Conservation (phyloP, 257 asterid species). For the Solanum peruvianum region DNA sequence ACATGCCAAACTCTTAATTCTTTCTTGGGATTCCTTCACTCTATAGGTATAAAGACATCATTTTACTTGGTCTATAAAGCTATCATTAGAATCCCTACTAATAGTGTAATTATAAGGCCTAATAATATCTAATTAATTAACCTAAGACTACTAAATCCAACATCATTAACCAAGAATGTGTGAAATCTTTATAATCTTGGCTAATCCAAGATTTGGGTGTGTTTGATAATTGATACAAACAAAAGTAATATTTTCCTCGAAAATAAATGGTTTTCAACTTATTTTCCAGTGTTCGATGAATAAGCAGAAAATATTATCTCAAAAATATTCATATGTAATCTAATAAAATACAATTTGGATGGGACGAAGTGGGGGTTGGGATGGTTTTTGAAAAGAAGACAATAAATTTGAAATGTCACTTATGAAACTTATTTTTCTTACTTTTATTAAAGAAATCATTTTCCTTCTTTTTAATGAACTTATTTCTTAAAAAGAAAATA, state of each 20-base stretch:
- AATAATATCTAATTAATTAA: not conserved
- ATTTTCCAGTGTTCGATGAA: not conserved
- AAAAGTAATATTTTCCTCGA: not conserved
- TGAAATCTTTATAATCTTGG: not conserved
- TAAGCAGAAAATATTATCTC: not conserved
- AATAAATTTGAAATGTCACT: not conserved
- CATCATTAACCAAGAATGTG: not conserved
- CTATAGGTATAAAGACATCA: conserved; percentile 1
- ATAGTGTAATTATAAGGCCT: not conserved
- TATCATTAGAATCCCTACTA: not conserved
- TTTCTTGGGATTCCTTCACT: conserved; percentile 51
- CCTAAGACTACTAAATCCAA: not conserved
- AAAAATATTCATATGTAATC: not conserved
- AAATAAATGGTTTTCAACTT: not conserved
- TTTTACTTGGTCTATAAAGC: conserved; percentile 2
- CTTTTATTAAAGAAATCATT: not conserved
- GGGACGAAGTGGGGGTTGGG: not conserved
- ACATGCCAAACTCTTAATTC: conserved; percentile 61
- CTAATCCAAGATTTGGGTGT: not conserved
- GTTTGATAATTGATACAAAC: not conserved
- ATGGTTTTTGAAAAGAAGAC: not conserved
- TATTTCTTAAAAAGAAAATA: not conserved
- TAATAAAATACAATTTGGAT: not conserved
- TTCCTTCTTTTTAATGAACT: not conserved
- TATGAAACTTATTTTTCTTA: not conserved